Evolutionary conservation across 2,329 filamentous ascomycete genomes (phyloP), one percentile per base, ranked within the genome.

Genomic region (Neofusicoccum sp.): DNA sequence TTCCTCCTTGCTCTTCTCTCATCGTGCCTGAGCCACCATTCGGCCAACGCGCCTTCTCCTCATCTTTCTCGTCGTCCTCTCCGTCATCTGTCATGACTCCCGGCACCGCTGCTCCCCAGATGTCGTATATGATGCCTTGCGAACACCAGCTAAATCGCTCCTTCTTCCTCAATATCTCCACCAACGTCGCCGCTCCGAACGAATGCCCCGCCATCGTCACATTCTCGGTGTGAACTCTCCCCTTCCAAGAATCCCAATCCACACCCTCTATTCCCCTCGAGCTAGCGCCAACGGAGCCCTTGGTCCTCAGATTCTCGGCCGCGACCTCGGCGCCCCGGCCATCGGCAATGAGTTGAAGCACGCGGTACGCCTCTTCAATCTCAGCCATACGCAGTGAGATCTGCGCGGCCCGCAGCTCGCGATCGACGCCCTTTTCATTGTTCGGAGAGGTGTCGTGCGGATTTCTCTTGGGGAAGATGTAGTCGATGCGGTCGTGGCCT

Each of bases 111-210:
- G 59, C 49, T 14, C 59, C 86, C 86, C 86, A 89, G 6, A 86
- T 82, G 64, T 89, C 86, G 61, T 89, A 85, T 28, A 88, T 81
- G 60, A 89, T 84, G 1, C 85, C 86, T 66, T 88, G 86, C 3
- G 82, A 79, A 24, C 89, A 75, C 71, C 83, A 87, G 7, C 75
- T 66, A 62, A 87, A 85, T 9, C 80, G 76, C 24, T 84, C 77
- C 28, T 76, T 71, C 54, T 83, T 77, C 20, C 87, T 77, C 34
- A 87, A 76, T 4, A 86, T 78, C 66, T 89, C 85, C 1, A 86
- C 79, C 0, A 83, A 80, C 0, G 86, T 88, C 7, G 86, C 86
- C 2, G 85, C 86, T 16, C 86, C 86, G 65, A 89, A 89, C 1
- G 84, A 87, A 68, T 89, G 86, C 0, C 86, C 86, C 65, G 87